Evolutionary conservation across 2,329 filamentous ascomycete species (phyloP), one percentile per base, ranked within the genome.

Genomic region (Tolypocladium nubicola): DNA sequence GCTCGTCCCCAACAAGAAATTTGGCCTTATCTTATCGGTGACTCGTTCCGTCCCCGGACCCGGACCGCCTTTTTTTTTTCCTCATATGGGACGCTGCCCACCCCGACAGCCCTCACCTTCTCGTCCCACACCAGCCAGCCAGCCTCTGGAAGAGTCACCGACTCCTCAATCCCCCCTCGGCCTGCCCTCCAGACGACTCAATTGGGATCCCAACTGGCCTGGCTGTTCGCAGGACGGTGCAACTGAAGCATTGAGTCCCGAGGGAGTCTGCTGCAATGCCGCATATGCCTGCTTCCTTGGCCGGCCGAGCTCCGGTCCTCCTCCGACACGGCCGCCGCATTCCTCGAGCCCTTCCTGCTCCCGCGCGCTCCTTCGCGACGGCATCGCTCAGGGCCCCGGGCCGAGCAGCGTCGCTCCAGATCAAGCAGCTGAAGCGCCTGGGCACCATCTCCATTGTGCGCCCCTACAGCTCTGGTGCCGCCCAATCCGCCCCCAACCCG

Each of bases 401-500:
- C 61, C 71, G 70, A 59, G 23, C 26, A 2, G 60, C 67, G 43
- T 71, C 75, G 55, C 55, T 66, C 52, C 66, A 68, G 58, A 60
- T 64, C 23, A 65, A 65, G 26, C 63, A 63, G 60, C 61, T 66
- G 57, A 80, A 80, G 69, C 75, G 79, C 57, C 73, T 77, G 57
- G 76, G 81, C 59, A 75, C 75, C 56, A 71, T 75, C 56, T 74
- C 77, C 57, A 71, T 78, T 56, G 66, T 73, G 57, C 73, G 78
- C 30, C 58, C 68, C 47, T 73, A 74, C 62, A 75, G 70, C 65
- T 70, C 72, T 52, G 71, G 69, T 43, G 73, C 77, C 62, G 75
- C 80, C 53, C 83, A 94, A 73, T 78, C 85, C 63, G 87, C 89
- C 55, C 90, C 91, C 57, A 89, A 88, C 69, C 83, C 91, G 56